Base-by-base conservation (phyloP, 441 rosid species). In the Gossypium laxum region DNA sequence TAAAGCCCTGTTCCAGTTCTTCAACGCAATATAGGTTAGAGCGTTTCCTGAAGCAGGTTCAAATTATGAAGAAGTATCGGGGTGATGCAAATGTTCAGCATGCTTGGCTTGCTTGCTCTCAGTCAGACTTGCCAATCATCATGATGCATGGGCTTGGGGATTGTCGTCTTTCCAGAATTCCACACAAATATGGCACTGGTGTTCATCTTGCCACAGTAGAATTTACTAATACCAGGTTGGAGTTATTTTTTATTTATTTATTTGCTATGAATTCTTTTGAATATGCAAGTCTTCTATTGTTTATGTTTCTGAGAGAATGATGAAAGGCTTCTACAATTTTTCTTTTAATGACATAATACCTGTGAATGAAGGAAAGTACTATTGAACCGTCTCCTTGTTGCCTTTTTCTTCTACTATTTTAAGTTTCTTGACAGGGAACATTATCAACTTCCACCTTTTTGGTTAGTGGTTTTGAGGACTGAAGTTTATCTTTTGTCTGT, bases 101-200 rank as follows among this genome's bases (percentile, higher is more conserved):
- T 75, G 97, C 96, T 28, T 95, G 99, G 99, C 96, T 95, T 83
- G 86, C 91, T 82, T 73, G 87, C 54, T 82, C 93, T 26, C 86
- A 82, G 77, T 82, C 52, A 65, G 79, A 81, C 38, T 57, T 92
- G 34, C 70, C 86, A 28, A 73, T 81, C 1, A 54, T 88, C 5
- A 72, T 71, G 83, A 70, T 3, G 61, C 83, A 82, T 59, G 98
- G 98, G 48, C 86, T 92, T 75, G 91, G 96, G 56, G 84, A 85
- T 70, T 86, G 86, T 78, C 91, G 83, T 58, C 72, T 84, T 38
- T 85, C 84, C 70, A 63, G 74, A 43, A 81, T 80, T 43, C 89
- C 82, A 79, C 83, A 89, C 34, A 57, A 62, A 19, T 85, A 82
- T 77, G 99, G 95, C 82, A 74, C 77, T 78, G 97, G 98, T 70